A percentile compares a stretch with the other conserved stretches of the same genome.
These are phyloP conservation scores for Populus hybrid DNA, from an alignment of 441 rosid genomes.

Conservation along the genomic window DNA sequence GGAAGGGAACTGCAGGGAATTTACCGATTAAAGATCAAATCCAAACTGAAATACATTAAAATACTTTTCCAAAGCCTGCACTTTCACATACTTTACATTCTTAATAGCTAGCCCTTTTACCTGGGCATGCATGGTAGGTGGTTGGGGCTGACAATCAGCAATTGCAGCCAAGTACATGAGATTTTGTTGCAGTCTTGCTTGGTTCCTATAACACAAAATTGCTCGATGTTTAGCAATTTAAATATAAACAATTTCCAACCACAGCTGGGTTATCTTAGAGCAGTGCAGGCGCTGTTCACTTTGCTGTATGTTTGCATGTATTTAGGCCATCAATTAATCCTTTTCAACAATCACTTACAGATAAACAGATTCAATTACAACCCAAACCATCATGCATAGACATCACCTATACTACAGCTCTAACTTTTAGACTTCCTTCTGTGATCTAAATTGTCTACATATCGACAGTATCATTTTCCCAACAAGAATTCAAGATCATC, in stretches of 20 bases:
- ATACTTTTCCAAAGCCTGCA: not conserved
- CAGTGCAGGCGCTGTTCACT: not conserved
- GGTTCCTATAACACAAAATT: conserved; percentile 58
- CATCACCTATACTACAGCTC: too few species aligned
- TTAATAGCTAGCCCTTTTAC: conserved; percentile 28
- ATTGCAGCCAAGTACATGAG: conserved; percentile 98
- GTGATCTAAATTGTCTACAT: not conserved
- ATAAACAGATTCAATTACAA: too few species aligned
- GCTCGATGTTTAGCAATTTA: not conserved
- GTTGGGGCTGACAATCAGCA: conserved; percentile 97
- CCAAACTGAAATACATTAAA: not conserved
- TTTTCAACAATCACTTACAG: too few species aligned
- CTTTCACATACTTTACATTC: not conserved
- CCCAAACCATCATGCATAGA: too few species aligned
- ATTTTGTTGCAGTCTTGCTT: conserved; percentile 91
- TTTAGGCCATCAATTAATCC: too few species aligned
- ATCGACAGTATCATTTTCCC: not conserved
- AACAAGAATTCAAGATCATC: not conserved
- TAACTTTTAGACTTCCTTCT: not conserved
- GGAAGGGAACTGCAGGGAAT: conserved; percentile 52
- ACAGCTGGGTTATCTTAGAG: not conserved
- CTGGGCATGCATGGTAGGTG: conserved; percentile 83
- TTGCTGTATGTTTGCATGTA: not conserved
- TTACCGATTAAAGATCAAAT: not conserved
- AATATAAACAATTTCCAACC: not conserved